Percentiles rank a stretch among this genome's conserved stretches.
Conservation (phyloP, 805 yeast species). For the Scheffersomyces amazonensis region DNA sequence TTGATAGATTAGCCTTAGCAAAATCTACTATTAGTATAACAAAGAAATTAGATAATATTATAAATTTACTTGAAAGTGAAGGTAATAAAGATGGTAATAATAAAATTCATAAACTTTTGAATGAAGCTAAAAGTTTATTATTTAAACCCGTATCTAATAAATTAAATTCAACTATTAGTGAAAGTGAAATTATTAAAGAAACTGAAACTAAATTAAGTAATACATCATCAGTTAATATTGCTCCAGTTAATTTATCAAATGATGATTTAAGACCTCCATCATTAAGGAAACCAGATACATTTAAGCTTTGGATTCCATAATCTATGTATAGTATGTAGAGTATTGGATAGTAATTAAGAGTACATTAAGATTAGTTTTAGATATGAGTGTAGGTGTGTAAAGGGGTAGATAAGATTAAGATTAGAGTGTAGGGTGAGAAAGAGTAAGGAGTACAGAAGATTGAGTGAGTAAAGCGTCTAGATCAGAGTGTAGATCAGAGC, state of each 20-base stretch:
- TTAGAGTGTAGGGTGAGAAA: too few relatives aligned
- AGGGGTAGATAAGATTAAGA: too few relatives aligned
- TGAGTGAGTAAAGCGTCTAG: too few relatives aligned
- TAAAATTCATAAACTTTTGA: constrained; percentile 16
- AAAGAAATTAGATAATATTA: constrained; percentile 41
- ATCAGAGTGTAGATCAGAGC: too few relatives aligned
- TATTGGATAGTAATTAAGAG: too few relatives aligned
- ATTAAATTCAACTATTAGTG: constrained; percentile 14
- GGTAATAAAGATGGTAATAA: constrained; percentile 6
- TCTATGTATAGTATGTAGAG: too few relatives aligned
- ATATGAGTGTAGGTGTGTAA: too few relatives aligned
- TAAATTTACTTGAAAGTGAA: constrained; percentile 13
- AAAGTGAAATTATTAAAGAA: too few relatives aligned
- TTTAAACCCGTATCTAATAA: constrained; percentile 30
- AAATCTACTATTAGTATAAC: constrained; percentile 53
- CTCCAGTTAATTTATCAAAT: constrained; percentile 3
- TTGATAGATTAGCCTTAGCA: constrained; percentile 65
- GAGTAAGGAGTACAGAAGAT: too few relatives aligned
- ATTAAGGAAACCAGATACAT: constrained; percentile 38
- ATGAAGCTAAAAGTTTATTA: constrained; percentile 30
- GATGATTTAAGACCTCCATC: constrained; percentile 32
- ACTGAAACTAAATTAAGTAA: constrained; percentile 3
- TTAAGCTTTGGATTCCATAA: constrained; percentile 45
- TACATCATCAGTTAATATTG: neutral
- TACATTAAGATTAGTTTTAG: too few relatives aligned